Evolutionary conservation across 495 filamentous ascomycete species (phyloP).

Genomic region (Friedmanniomyces endolithicus): DNA sequence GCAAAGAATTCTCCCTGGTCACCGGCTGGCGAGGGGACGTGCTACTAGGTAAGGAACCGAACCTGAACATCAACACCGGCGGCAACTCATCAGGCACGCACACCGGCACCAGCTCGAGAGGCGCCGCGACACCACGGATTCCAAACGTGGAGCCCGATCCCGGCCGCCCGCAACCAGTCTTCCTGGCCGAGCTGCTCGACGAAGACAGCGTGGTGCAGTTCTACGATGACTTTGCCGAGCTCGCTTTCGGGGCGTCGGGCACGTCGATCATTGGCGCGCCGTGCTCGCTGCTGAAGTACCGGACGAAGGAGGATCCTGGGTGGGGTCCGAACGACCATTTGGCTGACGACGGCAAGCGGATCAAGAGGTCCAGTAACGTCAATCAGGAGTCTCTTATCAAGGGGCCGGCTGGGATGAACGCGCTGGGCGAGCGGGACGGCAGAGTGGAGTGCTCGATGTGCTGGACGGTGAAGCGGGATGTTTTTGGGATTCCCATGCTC

Average conservation of each 20-base stretch:
- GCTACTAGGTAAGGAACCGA: constrained; percentile 72
- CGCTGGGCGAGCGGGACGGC: constrained; percentile 69
- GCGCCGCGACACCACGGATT: constrained; percentile 38
- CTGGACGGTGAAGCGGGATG: constrained; percentile 92
- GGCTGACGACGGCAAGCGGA: constrained; percentile 12
- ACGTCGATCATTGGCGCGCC: constrained; percentile 64
- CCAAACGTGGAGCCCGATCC: constrained; percentile 12
- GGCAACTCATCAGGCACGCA: constrained; percentile 24
- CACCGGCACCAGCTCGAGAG: constrained; percentile 25
- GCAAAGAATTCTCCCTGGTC: constrained; percentile 86
- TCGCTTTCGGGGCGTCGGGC: constrained; percentile 80
- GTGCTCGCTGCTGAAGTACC: constrained; percentile 85
- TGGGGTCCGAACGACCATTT: constrained; percentile 20
- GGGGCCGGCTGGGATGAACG: constrained; percentile 61
- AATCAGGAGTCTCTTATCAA: constrained; percentile 38
- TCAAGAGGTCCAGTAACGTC: background rate
- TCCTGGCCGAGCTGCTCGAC: constrained; percentile 82
- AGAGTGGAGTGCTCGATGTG: constrained; percentile 89
- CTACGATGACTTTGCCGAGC: constrained; percentile 85
- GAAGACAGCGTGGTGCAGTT: constrained; percentile 88
- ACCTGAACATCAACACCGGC: constrained; percentile 75
- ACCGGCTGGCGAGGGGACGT: constrained; percentile 93
- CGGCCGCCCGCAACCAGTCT: constrained; percentile 55
- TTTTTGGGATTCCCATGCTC: constrained; percentile 97
- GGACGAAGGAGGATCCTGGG: constrained; percentile 53